Evolutionary conservation across 2,329 filamentous ascomycete genomes (phyloP), one percentile per base, ranked within the genome.

Genomic region (Aschersonia sp.): DNA sequence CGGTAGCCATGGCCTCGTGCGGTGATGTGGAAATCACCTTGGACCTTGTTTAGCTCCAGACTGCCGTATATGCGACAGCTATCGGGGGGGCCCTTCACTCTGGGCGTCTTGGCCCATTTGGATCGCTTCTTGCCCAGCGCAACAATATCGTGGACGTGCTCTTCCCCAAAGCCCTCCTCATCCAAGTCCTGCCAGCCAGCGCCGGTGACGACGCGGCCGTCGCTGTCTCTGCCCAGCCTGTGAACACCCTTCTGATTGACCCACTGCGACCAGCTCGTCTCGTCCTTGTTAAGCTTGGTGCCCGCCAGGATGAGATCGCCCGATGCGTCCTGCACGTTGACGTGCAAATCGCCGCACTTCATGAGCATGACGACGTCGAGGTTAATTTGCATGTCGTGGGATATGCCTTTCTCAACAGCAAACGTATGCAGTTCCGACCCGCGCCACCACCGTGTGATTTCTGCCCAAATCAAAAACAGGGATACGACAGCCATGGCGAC

Each of bases 1-100:
- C 79, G 77, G 65, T 98, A 98, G n/a, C 92, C 92, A 64, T 97
- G 90, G 0, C 92, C 92, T 52, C 88, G 71, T 4, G 92, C 92
- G 2, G 92, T 98, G 59, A 98, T 92, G 63, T 98, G 92, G 61
- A 98, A 97, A 64, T 98, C 90, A 4, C 90, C 92, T 66, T 96
- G 90, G 43, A 98, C 92, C 68, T 94, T 94, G 66, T 98, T 98
- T 55, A 94, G 76, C 55, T 94, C 85, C 63, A 98, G 65, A 57
- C 80, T 94, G 35, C 92, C 92, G 63, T 79, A 98, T 53, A 98
- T 80, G 44, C 92, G 79, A 64, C 92, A 98, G 52, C 85, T 84
- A 63, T 95, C 85, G 12, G 73, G 65, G 29, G 58, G 56, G 4
- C 69, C 68, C 60, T 73, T 73, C 14, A 92, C 59, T 50, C 69